phyloP scores from a whole-genome alignment of 179 eudicot species.

The Patellifolia procumbens region DNA sequence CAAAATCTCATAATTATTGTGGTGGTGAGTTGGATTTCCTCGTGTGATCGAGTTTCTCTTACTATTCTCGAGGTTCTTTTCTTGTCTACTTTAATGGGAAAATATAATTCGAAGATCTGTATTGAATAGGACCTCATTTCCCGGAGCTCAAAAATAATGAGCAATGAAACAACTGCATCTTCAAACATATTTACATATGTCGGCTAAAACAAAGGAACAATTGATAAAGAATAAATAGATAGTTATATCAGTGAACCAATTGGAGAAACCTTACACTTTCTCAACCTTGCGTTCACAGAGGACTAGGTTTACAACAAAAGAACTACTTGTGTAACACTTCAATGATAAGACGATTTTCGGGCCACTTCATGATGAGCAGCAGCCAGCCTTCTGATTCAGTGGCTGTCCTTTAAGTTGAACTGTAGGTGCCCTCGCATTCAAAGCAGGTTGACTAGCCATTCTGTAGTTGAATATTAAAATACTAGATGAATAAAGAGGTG shows the following conservation, averaged over 20 bases:
- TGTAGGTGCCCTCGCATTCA: constrained; percentile 44
- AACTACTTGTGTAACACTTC: constrained; percentile 4
- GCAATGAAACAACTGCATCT: background rate
- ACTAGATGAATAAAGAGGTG: background rate
- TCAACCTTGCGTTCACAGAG: constrained; percentile 13
- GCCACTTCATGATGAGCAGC: constrained; percentile 39
- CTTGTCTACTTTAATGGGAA: no score
- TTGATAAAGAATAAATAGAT: background rate
- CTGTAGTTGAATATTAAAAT: constrained; percentile 22
- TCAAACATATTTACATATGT: background rate
- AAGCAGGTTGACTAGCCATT: constrained; percentile 53
- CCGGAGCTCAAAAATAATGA: background rate
- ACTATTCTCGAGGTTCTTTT: no score
- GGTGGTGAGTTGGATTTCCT: no score
- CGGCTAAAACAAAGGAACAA: background rate
- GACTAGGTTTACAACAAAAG: constrained; percentile 14
- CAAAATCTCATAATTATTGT: no score
- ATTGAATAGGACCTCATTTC: no score
- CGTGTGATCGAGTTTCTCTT: no score
- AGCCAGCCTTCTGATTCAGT: constrained; percentile 42
- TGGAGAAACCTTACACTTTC: background rate
- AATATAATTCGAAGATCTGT: no score
- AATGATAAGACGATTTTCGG: background rate
- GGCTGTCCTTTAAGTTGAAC: constrained; percentile 54
- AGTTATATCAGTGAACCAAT: constrained; percentile 15